Evolutionary conservation across 169 alveolate genomes (phyloP).

Genomic region (Plasmodium falciparum): DNA sequence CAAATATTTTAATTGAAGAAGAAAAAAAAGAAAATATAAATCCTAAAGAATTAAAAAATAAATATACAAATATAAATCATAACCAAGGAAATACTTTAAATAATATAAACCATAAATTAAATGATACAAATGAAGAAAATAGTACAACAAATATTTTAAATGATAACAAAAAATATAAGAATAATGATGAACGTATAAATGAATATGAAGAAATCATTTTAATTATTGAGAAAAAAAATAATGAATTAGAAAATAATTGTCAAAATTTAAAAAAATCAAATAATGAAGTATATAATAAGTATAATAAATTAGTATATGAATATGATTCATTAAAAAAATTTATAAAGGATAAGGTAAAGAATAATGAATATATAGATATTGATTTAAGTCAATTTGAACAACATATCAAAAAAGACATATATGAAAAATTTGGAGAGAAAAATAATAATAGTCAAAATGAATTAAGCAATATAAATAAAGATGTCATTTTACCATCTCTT

Average conservation of each 20-base stretch:
- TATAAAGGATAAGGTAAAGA: constrained; percentile 23
- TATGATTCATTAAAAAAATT: constrained; percentile 35
- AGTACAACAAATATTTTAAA: not conserved
- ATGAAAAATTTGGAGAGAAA: not conserved
- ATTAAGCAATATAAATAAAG: not conserved
- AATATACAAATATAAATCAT: not conserved
- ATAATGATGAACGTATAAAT: not conserved
- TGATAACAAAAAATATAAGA: not conserved
- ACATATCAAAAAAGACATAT: not conserved
- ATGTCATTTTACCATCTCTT: not conserved
- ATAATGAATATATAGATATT: constrained; percentile 10
- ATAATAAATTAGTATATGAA: constrained; percentile 20
- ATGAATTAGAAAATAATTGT: constrained; percentile 52
- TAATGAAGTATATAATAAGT: constrained; percentile 29
- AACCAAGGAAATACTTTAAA: no score
- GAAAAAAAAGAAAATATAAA: not conserved
- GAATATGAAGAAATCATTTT: constrained; percentile 58
- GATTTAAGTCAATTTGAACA: not conserved
- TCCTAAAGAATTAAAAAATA: not conserved
- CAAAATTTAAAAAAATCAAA: constrained; percentile 36
- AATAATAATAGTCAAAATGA: not conserved
- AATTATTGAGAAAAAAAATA: constrained; percentile 49
- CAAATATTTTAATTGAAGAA: not conserved
- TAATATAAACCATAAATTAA: not conserved
- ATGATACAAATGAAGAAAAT: not conserved